Evolutionary conservation across 2,329 filamentous ascomycete genomes (phyloP).

Genomic region (Calycina marina): DNA sequence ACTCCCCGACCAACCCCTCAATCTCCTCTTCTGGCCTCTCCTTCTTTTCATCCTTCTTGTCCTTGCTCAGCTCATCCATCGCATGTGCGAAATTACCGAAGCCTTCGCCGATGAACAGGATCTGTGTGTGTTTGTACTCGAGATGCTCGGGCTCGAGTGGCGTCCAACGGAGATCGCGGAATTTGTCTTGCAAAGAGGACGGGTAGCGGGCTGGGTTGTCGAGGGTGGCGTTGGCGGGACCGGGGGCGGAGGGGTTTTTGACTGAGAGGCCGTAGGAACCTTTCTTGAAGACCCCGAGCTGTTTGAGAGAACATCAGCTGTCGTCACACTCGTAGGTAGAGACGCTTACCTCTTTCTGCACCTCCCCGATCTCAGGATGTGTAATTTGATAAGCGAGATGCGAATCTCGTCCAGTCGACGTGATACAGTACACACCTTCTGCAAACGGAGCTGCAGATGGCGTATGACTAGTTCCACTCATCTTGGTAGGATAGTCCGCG

Average conservation of each 20-base stretch:
- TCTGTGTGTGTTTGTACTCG: constrained; percentile 59
- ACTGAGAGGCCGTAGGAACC: constrained; percentile 69
- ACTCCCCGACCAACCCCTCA: neutral
- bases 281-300: constrained; percentile 51
- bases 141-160: constrained; percentile 60
- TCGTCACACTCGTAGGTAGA: neutral
- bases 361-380: constrained; percentile 50
- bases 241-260: constrained; percentile 61
- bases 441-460: constrained; percentile 63
- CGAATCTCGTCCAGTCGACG: constrained; percentile 52
- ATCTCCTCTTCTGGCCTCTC: constrained; percentile 36
- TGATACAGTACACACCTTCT: constrained; percentile 76
- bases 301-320: neutral
- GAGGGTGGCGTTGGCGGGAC: constrained; percentile 48
- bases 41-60: constrained; percentile 41
- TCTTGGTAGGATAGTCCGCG: constrained; percentile 62
- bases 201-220: constrained; percentile 55
- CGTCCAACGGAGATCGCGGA: constrained; percentile 59
- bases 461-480: constrained; percentile 42
- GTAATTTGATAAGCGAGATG: constrained; percentile 74
- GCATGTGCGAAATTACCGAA: constrained; percentile 40
- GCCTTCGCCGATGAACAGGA: constrained; percentile 64
- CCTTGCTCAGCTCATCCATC: constrained; percentile 36
- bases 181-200: constrained; percentile 57
- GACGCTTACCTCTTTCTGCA: constrained; percentile 44